phyloP scores from a whole-genome alignment of 805 yeast genomes.

The Candida quercuum region DNA sequence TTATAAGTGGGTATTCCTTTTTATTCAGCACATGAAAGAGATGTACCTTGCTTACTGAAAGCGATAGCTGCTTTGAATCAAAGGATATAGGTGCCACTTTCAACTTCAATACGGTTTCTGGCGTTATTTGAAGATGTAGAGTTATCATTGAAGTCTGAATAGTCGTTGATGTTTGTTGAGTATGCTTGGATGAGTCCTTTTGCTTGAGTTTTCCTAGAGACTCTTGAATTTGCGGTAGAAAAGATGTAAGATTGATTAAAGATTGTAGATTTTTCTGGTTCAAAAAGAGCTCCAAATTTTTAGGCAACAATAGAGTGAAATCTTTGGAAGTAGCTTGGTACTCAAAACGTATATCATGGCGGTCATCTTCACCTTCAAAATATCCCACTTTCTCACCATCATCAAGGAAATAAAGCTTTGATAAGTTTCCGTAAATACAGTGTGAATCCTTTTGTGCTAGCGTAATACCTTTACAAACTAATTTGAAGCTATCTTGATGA shows the following conservation, averaged over 20 bases:
- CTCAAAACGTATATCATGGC: conserved; percentile 53
- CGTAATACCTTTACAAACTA: conserved; percentile 26
- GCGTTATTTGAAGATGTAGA: conserved; percentile 7
- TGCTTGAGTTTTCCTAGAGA: conserved; percentile 14
- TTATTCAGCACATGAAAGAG: conserved; percentile 17
- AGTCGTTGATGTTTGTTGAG: conserved; percentile 2
- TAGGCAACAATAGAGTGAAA: conserved; percentile 39
- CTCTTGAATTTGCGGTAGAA: conserved; percentile 23
- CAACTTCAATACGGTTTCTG: conserved; percentile 14
- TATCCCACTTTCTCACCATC: conserved; percentile 17
- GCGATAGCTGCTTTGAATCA: conserved; percentile 28
- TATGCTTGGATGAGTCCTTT: conserved; percentile 6
- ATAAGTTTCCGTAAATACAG: conserved; percentile 44
- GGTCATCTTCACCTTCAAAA: conserved; percentile 26
- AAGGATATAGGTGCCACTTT: conserved; percentile 40
- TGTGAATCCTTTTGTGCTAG: conserved; percentile 38
- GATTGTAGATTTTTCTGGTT: conserved; percentile 18
- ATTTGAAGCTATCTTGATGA: conserved; percentile 26
- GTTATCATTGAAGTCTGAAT: conserved; percentile 19
- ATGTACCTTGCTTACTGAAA: conserved; percentile 31
- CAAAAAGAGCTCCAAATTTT: conserved; percentile 26
- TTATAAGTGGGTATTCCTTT: conserved; percentile 5
- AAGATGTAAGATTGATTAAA: conserved; percentile 25
- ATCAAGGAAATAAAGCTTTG: conserved; percentile 23
- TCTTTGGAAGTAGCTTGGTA: conserved; percentile 29